These are phyloP conservation scores for Pichia kluyveri DNA, from an alignment of 805 yeast species.

Conservation along the genomic window DNA sequence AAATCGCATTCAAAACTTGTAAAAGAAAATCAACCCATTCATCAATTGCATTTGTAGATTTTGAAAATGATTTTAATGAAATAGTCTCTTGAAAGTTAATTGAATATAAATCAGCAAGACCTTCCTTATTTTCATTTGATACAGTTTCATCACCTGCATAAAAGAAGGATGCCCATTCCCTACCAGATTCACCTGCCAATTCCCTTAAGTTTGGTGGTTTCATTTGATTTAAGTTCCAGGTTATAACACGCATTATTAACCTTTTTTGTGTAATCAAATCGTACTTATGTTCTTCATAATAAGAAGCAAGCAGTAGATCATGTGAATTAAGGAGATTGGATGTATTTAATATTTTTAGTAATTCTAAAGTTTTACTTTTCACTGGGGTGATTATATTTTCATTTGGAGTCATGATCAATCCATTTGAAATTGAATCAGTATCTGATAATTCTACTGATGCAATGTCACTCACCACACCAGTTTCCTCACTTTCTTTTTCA, in stretches of 20 bases:
- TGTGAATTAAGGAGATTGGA: slow-evolving; percentile 19
- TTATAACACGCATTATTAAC: slow-evolving; percentile 20
- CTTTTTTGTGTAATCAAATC: neutral
- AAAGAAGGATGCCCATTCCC: slow-evolving; percentile 9
- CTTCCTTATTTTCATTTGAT: neutral
- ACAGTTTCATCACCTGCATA: slow-evolving; percentile 6
- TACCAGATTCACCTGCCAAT: slow-evolving; percentile 4
- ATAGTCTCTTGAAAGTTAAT: slow-evolving; percentile 44
- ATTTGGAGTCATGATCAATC: neutral
- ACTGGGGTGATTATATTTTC: neutral
- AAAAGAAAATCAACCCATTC: slow-evolving; percentile 26
- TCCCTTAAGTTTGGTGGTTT: slow-evolving; percentile 7
- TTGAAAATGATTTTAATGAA: slow-evolving; percentile 35
- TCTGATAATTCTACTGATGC: neutral
- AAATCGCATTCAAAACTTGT: slow-evolving; percentile 13
- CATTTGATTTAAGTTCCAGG: slow-evolving; percentile 32
- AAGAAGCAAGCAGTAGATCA: slow-evolving; percentile 6
- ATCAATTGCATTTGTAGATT: slow-evolving; percentile 25
- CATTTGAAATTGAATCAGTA: neutral
- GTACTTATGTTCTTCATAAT: slow-evolving; percentile 8
- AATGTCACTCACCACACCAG: neutral
- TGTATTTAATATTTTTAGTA: slow-evolving; percentile 19
- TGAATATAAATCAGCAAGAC: slow-evolving; percentile 28
- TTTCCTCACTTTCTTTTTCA: neutral
- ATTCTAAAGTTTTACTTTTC: slow-evolving; percentile 9